Conservation (phyloP, 768 basidiomycete species). For the Mycena amicta region DNA sequence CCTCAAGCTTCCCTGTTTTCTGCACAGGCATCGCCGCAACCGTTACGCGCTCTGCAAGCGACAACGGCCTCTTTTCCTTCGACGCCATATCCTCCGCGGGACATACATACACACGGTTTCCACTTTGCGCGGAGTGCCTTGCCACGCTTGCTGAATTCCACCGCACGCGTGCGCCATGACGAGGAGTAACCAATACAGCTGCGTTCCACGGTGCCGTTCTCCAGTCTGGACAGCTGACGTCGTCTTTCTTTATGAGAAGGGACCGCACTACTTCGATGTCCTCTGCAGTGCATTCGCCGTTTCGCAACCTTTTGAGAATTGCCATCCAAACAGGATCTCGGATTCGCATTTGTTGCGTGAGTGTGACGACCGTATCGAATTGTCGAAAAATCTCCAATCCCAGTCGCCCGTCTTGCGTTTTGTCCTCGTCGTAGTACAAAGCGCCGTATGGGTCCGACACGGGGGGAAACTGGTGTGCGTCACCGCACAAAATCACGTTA, state of each 20-base stretch:
- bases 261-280: constrained; percentile 30
- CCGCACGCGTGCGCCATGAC: neutral
- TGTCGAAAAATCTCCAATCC: constrained; percentile 30
- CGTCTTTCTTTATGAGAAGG: constrained; percentile 12
- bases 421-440: constrained; percentile 21
- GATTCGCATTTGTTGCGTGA: constrained; percentile 38
- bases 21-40: neutral
- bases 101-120: neutral
- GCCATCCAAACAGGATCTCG: constrained; percentile 33
- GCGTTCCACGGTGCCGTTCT: neutral
- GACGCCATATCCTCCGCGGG: neutral
- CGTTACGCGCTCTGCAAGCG: neutral
- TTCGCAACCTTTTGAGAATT: constrained; percentile 30
- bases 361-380: constrained; percentile 36
- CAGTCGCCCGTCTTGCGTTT: constrained; percentile 2
- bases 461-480: constrained; percentile 51
- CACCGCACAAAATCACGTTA: constrained; percentile 42
- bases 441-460: constrained; percentile 28
- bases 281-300: constrained; percentile 29
- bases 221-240: neutral
- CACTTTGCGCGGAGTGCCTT: neutral
- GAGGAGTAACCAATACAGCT: constrained; percentile 3
- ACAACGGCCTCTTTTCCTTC: constrained; percentile 8
- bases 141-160: neutral
- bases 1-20: constrained; percentile 12